Base-by-base conservation (phyloP, 495 filamentous ascomycete genomes). In the Xylaria acuta region DNA sequence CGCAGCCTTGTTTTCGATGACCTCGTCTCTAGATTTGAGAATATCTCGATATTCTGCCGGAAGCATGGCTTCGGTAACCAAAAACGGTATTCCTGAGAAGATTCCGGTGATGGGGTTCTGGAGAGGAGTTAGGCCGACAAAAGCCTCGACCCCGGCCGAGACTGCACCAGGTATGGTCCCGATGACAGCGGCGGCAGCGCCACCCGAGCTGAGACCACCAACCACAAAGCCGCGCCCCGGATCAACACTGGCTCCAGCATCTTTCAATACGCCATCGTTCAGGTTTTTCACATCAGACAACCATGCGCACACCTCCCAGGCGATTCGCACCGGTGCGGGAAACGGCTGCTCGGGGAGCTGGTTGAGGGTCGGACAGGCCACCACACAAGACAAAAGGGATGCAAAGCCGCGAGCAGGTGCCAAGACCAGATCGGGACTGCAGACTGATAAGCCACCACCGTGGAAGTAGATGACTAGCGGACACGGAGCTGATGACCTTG, bases 401-500 rank as follows among this genome's bases (percentile, higher is more conserved):
- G 49, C 66, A n/a, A 56, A 60, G 32, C 47, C 66, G 66, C 66
- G 66, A n/a, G 66, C 66, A 16, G 66, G 66, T 11, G 56, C 49
- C 51, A 69, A 20, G 49, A 69, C 30, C 32, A 40, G 51, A 32
- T 69, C 51, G 22, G 66, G 66, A 25, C 30, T 59, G 11, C 49
- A 58, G 0, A 41, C 22, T 32, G 66, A 69, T 5, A 38, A 60
- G 27, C 66, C 66, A 18, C 66, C 66, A 12, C 66, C 66, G 51
- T 69, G 66, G 66, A 40, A 69, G 49, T 59, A 69, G 66, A 69
- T 43, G 34, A 69, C 34, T 3, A 69, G 51, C n/a, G 66, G 66
- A 16, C 66, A 59, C 0, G 16, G 36, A 43, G 41, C 9, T 9
- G 66, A 69, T 49, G 49, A 43, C 7, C 8, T 54, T n/a, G 66